Percentiles rank a stretch among this genome's conserved stretches.
Conservation (phyloP, 2,329 filamentous ascomycete species). For the Phyllosticta paracitricarpa region DNA sequence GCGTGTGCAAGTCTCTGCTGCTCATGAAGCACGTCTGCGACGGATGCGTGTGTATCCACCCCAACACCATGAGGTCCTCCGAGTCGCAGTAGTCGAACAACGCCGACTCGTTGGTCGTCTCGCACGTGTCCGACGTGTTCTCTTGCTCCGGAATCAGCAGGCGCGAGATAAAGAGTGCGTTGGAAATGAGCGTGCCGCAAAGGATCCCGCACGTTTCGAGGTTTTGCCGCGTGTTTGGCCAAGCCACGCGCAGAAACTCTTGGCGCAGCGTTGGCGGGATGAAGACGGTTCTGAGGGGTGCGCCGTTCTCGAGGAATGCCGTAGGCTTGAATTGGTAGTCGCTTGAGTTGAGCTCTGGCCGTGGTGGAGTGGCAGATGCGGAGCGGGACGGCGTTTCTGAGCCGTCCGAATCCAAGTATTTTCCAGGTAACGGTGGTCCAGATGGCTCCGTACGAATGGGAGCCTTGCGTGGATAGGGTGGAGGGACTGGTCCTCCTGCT, state of each 20-base stretch:
- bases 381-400: constrained; percentile 16
- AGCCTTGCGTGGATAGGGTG: constrained; percentile 2
- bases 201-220: constrained; percentile 94
- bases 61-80: constrained; percentile 74
- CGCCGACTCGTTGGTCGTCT: constrained; percentile 76
- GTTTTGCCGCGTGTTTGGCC: constrained; percentile 66
- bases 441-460: background rate
- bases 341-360: constrained; percentile 34
- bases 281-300: constrained; percentile 78
- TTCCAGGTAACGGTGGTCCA: constrained; percentile 17
- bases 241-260: constrained; percentile 64
- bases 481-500: background rate
- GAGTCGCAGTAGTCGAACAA: constrained; percentile 84
- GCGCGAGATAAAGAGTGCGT: constrained; percentile 82
- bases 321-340: constrained; percentile 74
- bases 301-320: constrained; percentile 82
- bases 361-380: constrained; percentile 18
- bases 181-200: constrained; percentile 81
- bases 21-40: constrained; percentile 98
- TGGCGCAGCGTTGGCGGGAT: constrained; percentile 65
- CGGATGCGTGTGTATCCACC: constrained; percentile 98
- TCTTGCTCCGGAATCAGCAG: constrained; percentile 87
- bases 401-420: constrained; percentile 13
- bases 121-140: constrained; percentile 85
- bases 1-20: constrained; percentile 85